Percentiles rank a stretch among this genome's conserved stretches.
These are phyloP conservation scores for Chrysoporthe puriensis DNA, from an alignment of 2,329 filamentous ascomycete species.

Conservation along the genomic window DNA sequence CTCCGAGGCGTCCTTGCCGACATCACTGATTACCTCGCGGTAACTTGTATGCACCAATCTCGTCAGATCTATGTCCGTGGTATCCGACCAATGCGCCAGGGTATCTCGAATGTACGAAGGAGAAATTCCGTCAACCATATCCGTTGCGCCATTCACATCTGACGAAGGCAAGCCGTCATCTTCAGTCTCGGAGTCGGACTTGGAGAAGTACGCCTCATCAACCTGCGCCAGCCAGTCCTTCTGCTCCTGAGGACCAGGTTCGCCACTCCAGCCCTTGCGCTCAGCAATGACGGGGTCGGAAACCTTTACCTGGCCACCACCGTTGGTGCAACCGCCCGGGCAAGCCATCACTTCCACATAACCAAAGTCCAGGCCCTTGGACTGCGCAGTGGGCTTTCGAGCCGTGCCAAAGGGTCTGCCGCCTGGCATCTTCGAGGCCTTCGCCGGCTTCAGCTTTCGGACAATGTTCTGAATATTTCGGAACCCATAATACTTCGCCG, in stretches of 20 bases:
- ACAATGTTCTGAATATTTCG: slow-evolving; percentile 98
- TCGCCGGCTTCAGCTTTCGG: slow-evolving; percentile 82
- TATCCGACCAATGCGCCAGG: slow-evolving; percentile 74
- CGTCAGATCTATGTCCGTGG: slow-evolving; percentile 71
- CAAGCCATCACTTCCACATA: slow-evolving; percentile 99
- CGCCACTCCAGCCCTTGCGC: slow-evolving; percentile 51
- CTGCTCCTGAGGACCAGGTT: slow-evolving; percentile 76
- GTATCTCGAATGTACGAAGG: slow-evolving; percentile 67
- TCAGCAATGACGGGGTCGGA: slow-evolving; percentile 71
- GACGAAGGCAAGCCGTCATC: slow-evolving; percentile 32
- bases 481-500: slow-evolving; percentile 95
- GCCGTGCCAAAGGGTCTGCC: slow-evolving; percentile 63
- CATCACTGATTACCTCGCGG: slow-evolving; percentile 90
- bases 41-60: slow-evolving; percentile 85
- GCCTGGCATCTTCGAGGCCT: slow-evolving; percentile 78
- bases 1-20: slow-evolving; percentile 76
- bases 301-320: slow-evolving; percentile 91
- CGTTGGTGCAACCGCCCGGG: slow-evolving; percentile 97
- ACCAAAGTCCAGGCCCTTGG: slow-evolving; percentile 68
- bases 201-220: slow-evolving; percentile 90
- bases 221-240: slow-evolving; percentile 82
- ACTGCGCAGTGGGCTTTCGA: slow-evolving; percentile 55
- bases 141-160: slow-evolving; percentile 36
- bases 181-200: slow-evolving; percentile 55
- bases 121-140: slow-evolving; percentile 67